A percentile compares a stretch with the other conserved stretches of the same genome.
Conservation (phyloP, 768 basidiomycete species). For the Auricularia auricula-judae region DNA sequence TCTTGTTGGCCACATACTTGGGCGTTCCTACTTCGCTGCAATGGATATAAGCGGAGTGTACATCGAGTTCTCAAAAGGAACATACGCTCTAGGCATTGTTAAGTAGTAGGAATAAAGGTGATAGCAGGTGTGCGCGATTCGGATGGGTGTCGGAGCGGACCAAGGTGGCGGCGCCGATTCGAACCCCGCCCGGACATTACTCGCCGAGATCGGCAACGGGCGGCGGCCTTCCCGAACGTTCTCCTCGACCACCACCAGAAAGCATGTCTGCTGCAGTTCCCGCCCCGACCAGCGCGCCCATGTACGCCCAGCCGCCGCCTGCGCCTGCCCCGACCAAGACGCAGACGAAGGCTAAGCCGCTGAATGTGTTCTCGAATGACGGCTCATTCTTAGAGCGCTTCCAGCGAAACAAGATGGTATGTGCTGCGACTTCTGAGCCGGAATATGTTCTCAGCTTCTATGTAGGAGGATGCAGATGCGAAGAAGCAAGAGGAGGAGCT, state of each 20-base stretch:
- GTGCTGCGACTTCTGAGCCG: conserved; percentile 2
- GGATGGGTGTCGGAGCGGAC: background rate
- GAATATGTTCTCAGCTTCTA: background rate
- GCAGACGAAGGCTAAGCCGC: conserved; percentile 25
- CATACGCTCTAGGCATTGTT: background rate
- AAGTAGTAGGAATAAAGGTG: background rate
- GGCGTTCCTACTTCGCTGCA: conserved; percentile 61
- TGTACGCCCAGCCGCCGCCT: background rate
- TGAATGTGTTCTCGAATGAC: conserved; percentile 59
- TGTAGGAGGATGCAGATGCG: conserved; percentile 48
- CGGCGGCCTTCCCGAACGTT: background rate
- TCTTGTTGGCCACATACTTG: conserved; percentile 86
- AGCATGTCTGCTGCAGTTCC: background rate
- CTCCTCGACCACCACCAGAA: background rate
- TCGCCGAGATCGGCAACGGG: background rate
- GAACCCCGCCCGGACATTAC: background rate
- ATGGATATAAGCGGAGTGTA: background rate
- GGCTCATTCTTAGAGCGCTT: conserved; percentile 59
- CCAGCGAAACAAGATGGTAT: conserved; percentile 45
- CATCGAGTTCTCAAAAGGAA: background rate
- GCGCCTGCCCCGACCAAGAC: background rate
- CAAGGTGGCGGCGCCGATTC: background rate
- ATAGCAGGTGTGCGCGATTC: background rate
- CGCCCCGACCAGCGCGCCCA: background rate
- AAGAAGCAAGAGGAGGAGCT: conserved; percentile 41